Evolutionary conservation across 2,329 filamentous ascomycete species (phyloP).

Genomic region (Aureobasidium namibiae): DNA sequence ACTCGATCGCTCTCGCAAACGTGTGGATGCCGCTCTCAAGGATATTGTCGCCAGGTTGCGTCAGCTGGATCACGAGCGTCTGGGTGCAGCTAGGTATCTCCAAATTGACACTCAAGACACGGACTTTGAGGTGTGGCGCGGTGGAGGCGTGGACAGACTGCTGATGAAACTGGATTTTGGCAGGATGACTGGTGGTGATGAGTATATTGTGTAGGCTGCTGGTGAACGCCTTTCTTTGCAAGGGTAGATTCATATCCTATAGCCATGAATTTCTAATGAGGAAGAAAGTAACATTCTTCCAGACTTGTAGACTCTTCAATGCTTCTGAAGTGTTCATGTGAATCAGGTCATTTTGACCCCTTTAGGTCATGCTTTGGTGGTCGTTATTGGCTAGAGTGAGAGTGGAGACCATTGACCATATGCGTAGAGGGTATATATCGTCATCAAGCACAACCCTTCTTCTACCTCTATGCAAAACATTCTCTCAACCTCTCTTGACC

Average conservation of each 20-base stretch:
- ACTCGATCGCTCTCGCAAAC: constrained; percentile 54
- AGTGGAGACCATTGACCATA: neutral
- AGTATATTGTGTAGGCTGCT: constrained; percentile 12
- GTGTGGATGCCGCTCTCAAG: constrained; percentile 60
- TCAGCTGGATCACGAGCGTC: constrained; percentile 50
- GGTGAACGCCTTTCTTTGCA: too few relatives aligned
- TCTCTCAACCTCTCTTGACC: neutral
- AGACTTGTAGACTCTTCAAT: too few relatives aligned
- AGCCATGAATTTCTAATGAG: neutral
- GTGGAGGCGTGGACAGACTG: constrained; percentile 73
- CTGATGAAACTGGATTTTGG: constrained; percentile 80
- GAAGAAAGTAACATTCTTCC: neutral
- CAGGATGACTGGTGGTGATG: constrained; percentile 25
- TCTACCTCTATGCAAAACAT: neutral
- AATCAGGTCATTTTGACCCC: too few relatives aligned
- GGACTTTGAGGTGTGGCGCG: constrained; percentile 59
- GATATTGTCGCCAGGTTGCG: constrained; percentile 48
- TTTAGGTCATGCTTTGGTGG: too few relatives aligned
- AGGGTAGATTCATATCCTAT: neutral
- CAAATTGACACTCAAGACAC: constrained; percentile 21
- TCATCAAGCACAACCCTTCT: neutral
- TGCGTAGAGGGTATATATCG: neutral
- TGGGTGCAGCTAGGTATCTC: constrained; percentile 25
- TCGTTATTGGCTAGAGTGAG: too few relatives aligned
- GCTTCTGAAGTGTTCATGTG: too few relatives aligned